Conservation (phyloP, 805 yeast genomes). For the Sugiyamaella boreocaroliniensis region DNA sequence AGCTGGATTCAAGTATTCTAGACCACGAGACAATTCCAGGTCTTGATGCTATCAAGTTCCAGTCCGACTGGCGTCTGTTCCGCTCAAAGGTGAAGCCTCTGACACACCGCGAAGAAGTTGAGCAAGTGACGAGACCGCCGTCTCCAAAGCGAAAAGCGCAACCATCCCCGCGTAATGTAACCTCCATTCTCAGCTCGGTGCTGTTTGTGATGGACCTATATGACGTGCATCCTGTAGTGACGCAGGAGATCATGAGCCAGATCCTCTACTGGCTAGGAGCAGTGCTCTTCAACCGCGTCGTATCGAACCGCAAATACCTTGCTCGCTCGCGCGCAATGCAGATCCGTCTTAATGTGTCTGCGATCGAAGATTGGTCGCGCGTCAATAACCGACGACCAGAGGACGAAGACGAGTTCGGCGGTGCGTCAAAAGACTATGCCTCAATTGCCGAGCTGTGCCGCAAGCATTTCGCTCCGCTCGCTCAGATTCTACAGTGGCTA, state of each 20-base stretch:
- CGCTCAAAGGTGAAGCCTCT: slow-evolving; percentile 42
- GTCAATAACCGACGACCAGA: slow-evolving; percentile 50
- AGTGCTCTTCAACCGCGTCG: slow-evolving; percentile 63
- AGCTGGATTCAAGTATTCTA: slow-evolving; percentile 35
- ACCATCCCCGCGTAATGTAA: slow-evolving; percentile 81
- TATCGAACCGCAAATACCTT: slow-evolving; percentile 60
- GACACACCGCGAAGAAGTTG: slow-evolving; percentile 64
- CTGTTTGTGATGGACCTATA: slow-evolving; percentile 78
- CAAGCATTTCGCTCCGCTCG: slow-evolving; percentile 60
- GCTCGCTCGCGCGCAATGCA: slow-evolving; percentile 85
- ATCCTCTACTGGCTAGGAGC: slow-evolving; percentile 74
- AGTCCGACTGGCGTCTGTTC: slow-evolving; percentile 62
- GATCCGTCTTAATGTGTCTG: slow-evolving; percentile 75
- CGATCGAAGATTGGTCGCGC: slow-evolving; percentile 90
- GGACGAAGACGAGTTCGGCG: slow-evolving; percentile 24
- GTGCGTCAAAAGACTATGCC: slow-evolving; percentile 38
- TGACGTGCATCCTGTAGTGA: slow-evolving; percentile 69
- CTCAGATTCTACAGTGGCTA: slow-evolving; percentile 81
- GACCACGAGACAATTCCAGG: slow-evolving; percentile 81
- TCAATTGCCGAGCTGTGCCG: slow-evolving; percentile 60
- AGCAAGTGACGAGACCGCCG: slow-evolving; percentile 78
- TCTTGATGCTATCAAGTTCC: slow-evolving; percentile 65
- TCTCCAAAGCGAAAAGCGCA: slow-evolving; percentile 68
- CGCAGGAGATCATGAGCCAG: slow-evolving; percentile 69
- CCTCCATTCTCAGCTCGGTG: slow-evolving; percentile 84